Conservation (phyloP, 305 asterid genomes). For the Rubia peregrina region DNA sequence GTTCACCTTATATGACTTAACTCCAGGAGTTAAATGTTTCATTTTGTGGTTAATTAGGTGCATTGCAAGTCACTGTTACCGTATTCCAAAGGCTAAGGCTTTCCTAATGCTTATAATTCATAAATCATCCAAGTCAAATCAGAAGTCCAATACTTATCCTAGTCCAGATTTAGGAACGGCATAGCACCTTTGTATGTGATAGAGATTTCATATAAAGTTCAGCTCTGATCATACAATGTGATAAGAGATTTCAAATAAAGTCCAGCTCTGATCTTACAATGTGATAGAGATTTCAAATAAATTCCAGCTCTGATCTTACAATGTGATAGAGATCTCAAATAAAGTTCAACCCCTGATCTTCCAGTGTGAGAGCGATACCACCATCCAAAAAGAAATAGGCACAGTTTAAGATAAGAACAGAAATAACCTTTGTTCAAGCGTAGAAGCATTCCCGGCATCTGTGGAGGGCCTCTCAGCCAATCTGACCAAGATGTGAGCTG, state of each 20-base stretch:
- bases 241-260: neutral
- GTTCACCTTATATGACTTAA: neutral
- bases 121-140: neutral
- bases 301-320: neutral
- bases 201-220: neutral
- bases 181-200: neutral
- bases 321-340: neutral
- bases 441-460: slow-evolving; percentile 60
- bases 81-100: neutral
- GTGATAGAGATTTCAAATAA: neutral
- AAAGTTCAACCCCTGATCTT: neutral
- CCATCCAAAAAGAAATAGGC: neutral
- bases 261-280: neutral
- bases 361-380: neutral
- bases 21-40: neutral
- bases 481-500: slow-evolving; percentile 88
- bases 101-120: neutral
- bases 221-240: neutral
- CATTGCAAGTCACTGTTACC: neutral
- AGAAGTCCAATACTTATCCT: neutral
- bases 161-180: slow-evolving; percentile 7
- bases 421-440: slow-evolving; percentile 83
- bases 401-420: slow-evolving; percentile 13
- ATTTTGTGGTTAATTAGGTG: neutral
- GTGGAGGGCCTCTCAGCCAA: slow-evolving; percentile 82